phyloP scores from a whole-genome alignment of 768 basidiomycete genomes.

The Podaxis carcinomalis region DNA sequence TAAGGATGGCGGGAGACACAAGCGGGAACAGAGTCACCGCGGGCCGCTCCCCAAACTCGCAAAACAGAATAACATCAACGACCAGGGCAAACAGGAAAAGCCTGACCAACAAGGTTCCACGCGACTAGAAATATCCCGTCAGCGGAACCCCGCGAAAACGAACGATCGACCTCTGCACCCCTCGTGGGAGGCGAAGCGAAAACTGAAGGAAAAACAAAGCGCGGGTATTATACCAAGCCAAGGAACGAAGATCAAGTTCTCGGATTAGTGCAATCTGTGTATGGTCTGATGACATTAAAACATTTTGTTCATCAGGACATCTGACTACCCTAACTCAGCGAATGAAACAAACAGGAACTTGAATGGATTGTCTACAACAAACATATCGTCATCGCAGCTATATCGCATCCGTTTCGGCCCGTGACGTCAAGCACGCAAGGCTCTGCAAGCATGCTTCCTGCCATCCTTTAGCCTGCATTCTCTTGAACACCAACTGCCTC shows the following conservation, averaged over 20 bases:
- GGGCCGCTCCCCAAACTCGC: neutral
- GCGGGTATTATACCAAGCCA: conserved; percentile 60
- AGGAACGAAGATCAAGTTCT: conserved; percentile 84
- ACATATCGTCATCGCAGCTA: neutral
- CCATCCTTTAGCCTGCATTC: conserved; percentile 51
- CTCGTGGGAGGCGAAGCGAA: conserved; percentile 94
- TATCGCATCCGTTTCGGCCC: neutral
- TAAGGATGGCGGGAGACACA: neutral
- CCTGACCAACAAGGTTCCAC: neutral
- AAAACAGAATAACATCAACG: neutral
- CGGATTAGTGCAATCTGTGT: conserved; percentile 15
- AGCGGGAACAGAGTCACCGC: neutral
- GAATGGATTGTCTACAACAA: neutral
- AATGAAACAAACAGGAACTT: neutral
- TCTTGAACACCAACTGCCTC: conserved; percentile 61
- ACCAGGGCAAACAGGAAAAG: conserved; percentile 1
- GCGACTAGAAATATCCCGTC: neutral
- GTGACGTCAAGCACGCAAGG: neutral
- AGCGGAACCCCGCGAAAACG: conserved; percentile 9
- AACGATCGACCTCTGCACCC: conserved; percentile 65
- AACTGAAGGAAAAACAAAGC: conserved; percentile 66
- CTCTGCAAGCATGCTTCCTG: conserved; percentile 45
- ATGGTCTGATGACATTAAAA: neutral
- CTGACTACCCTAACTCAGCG: neutral
- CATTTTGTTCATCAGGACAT: neutral